These are phyloP conservation scores for Arachnomyces sp. DNA, from an alignment of 2,329 filamentous ascomycete species.

Conservation along the genomic window DNA sequence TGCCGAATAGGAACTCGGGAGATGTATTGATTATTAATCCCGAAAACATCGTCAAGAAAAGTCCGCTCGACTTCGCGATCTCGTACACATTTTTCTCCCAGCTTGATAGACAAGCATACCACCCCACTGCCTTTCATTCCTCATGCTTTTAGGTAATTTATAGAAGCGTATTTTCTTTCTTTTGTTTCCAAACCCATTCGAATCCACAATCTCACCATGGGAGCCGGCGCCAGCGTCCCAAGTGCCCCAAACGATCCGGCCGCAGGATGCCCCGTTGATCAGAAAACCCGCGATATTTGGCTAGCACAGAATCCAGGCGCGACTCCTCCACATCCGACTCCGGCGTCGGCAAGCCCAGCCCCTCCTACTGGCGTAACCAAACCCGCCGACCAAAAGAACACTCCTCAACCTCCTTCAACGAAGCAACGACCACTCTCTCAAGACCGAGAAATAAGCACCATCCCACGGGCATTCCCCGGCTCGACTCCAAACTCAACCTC, in stretches of 20 bases:
- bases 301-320: constrained; percentile 59
- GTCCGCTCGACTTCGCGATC: constrained; percentile 13
- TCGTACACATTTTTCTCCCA: constrained; percentile 16
- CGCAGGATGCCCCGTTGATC: constrained; percentile 75
- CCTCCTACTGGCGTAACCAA: constrained; percentile 2
- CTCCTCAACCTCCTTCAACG: constrained; percentile 19
- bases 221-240: constrained; percentile 31
- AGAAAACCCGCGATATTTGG: constrained; percentile 82
- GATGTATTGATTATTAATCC: not conserved
- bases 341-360: constrained; percentile 19
- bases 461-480: constrained; percentile 54
- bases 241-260: constrained; percentile 24
- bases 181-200: constrained; percentile 11
- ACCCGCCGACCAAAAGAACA: constrained; percentile 7
- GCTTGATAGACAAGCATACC: constrained; percentile 7
- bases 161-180: not conserved
- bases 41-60: constrained; percentile 8
- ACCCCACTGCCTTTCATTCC: no score
- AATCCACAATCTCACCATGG: constrained; percentile 24
- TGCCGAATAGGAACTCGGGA: constrained; percentile 1
- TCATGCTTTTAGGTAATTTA: no score
- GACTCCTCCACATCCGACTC: constrained; percentile 28
- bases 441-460: constrained; percentile 69
- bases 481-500: constrained; percentile 9
- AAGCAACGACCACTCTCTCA: constrained; percentile 48